Evolutionary conservation across 257 asterid species (phyloP), one percentile per base, ranked within the genome.

Genomic region (Solanum verrucosum): DNA sequence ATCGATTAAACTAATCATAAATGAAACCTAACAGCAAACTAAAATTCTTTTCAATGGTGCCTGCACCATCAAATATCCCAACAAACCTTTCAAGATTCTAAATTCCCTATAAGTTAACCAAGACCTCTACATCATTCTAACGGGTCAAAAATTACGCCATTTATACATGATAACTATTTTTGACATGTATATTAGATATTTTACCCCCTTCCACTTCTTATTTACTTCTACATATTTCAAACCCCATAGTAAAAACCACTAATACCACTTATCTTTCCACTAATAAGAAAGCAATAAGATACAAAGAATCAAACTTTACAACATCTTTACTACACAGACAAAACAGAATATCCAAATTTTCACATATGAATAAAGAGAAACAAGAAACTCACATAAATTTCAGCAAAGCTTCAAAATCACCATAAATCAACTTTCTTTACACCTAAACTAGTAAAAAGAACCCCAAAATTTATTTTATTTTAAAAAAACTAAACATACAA

Each of bases 101-200:
- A 78, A 78, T n/a, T 42, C 38, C 34, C 63, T 38, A 14, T 0
- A 77, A 21, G 6, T 6, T 37, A 3, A 38, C 12, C 59, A 77
- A 38, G 10, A 46, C 40, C 67, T 46, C 38, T 81, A n/a, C 38
- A 79, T 8, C 21, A 79, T 79, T 79, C 85, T 44, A 44, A 9
- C 31, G 0, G 70, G 16, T 0, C 1, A 0, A 23, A 23, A n/a
- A n/a, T n/a, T 63, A n/a, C 31, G 7, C 31, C 14, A 10, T n/a
- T n/a, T 63, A 63, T 63, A 4, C 31, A 9, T 63, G 71, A 11
- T 63, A n/a, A 63, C 1, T n/a, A 63, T n/a, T 23, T 63, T 63
- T 63, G 4, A n/a, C 25, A 20, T 18, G 0, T 20, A 59, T 8
- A 59, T 20, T 59, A 59, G 67, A 20, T 59, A 9, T n/a, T 63